Percentiles rank a stretch among this genome's conserved stretches.
These are phyloP conservation scores for Coemansia sp. DNA, from an alignment of 192 early-diverging fungal species.

Conservation along the genomic window DNA sequence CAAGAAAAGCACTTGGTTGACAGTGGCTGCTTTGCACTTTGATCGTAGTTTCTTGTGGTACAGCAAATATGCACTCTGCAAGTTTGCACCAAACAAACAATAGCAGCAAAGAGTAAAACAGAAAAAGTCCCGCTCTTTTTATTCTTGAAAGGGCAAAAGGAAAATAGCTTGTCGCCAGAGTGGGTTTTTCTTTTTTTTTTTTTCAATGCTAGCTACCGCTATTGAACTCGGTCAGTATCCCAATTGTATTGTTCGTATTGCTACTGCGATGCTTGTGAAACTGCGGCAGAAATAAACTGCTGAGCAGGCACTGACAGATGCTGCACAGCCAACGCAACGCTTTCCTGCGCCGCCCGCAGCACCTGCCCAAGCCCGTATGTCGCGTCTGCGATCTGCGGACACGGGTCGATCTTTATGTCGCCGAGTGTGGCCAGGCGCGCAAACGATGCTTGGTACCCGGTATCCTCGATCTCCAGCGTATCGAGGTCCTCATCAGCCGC, in stretches of 20 bases:
- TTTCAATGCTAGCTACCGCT: too few relatives aligned
- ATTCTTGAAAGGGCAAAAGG: too few relatives aligned
- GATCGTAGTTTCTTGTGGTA: too few relatives aligned
- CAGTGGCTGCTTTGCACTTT: too few relatives aligned
- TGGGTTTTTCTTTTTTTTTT: too few relatives aligned
- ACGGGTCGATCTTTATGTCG: slow-evolving; percentile 65
- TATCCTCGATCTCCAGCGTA: slow-evolving; percentile 75
- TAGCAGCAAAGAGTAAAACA: too few relatives aligned
- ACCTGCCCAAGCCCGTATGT: slow-evolving; percentile 28
- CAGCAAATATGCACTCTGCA: too few relatives aligned
- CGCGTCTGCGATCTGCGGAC: slow-evolving; percentile 53
- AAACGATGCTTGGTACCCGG: slow-evolving; percentile 84
- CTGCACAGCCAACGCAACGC: slow-evolving; percentile 15
- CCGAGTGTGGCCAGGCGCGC: slow-evolving; percentile 71
- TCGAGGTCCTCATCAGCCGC: slow-evolving; percentile 65
- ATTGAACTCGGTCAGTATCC: neutral
- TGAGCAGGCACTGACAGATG: slow-evolving; percentile 19
- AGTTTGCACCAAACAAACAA: too few relatives aligned
- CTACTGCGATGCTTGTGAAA: slow-evolving; percentile 11
- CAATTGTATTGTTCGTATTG: neutral
- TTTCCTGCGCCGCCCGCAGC: slow-evolving; percentile 26
- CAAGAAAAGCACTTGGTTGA: too few relatives aligned
- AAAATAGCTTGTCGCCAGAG: too few relatives aligned
- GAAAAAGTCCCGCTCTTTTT: too few relatives aligned
- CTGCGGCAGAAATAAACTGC: slow-evolving; percentile 19